Evolutionary conservation across 2,329 filamentous ascomycete genomes (phyloP).

Genomic region (Teratosphaeriaceae sp.): DNA sequence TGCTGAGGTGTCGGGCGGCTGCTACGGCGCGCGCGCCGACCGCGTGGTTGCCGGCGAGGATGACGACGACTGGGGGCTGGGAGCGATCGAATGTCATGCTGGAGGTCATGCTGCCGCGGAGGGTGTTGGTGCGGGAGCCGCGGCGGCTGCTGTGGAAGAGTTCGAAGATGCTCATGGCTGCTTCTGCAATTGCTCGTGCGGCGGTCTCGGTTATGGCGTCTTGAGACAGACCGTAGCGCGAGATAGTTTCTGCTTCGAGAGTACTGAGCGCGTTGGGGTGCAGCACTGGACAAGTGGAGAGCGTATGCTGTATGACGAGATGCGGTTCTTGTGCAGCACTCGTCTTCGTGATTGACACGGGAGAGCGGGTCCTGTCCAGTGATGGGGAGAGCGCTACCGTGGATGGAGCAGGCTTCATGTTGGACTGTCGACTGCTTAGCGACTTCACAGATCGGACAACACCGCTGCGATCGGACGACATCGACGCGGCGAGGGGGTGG

Average conservation of each 20-base stretch:
- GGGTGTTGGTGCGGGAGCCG: conserved; percentile 31
- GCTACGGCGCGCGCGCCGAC: conserved; percentile 79
- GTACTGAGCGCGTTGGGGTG: conserved; percentile 80
- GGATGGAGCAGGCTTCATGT: conserved; percentile 15
- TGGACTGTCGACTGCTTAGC: conserved; percentile 13
- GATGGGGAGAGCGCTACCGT: conserved; percentile 21
- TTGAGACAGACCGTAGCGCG: conserved; percentile 78
- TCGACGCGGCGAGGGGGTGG: conserved; percentile 24
- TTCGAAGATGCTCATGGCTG: conserved; percentile 49
- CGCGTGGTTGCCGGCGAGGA: conserved; percentile 94
- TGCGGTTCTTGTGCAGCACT: conserved; percentile 25
- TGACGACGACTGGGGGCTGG: conserved; percentile 55
- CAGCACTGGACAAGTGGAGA: conserved; percentile 51
- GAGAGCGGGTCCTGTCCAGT: conserved; percentile 23
- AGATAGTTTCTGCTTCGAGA: conserved; percentile 82
- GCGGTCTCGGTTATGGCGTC: conserved; percentile 91
- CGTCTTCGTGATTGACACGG: conserved; percentile 15
- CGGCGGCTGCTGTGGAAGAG: conserved; percentile 17
- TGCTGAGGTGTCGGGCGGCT: conserved; percentile 78
- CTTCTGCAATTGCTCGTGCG: conserved; percentile 79
- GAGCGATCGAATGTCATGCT: conserved; percentile 47
- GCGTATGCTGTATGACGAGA: conserved; percentile 49
- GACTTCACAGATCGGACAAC: conserved; percentile 19
- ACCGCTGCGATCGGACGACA: conserved; percentile 23
- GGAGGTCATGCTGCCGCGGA: conserved; percentile 54